phyloP scores from a whole-genome alignment of 192 early-diverging fungal genomes.

The Martensiomyces pterosporus region DNA sequence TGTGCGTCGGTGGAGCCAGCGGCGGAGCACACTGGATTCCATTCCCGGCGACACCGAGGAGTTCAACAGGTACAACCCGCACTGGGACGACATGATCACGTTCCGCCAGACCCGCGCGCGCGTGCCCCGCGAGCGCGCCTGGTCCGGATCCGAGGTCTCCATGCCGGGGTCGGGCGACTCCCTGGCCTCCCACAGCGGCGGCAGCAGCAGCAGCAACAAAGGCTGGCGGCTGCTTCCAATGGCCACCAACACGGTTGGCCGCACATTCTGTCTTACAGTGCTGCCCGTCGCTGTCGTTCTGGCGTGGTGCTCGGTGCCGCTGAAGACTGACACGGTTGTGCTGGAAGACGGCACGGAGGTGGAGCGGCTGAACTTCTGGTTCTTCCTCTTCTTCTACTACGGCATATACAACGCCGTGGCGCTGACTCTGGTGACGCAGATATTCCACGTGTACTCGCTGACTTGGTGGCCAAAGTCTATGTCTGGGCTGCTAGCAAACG shows the following conservation, averaged over 20 bases:
- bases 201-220: conserved; percentile 3
- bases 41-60: conserved; percentile 21
- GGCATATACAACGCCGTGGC: conserved; percentile 72
- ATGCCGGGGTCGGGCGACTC: not conserved
- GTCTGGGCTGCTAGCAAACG: conserved; percentile 59
- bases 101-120: conserved; percentile 46
- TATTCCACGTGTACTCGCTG: conserved; percentile 73
- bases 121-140: conserved; percentile 44
- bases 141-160: conserved; percentile 38
- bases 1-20: conserved; percentile 21
- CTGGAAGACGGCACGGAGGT: not conserved
- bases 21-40: conserved; percentile 26
- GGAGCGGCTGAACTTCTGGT: conserved; percentile 68
- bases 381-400: conserved; percentile 73
- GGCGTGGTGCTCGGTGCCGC: conserved; percentile 56
- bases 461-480: conserved; percentile 75
- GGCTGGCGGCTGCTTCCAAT: conserved; percentile 39
- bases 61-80: conserved; percentile 38
- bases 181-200: not conserved
- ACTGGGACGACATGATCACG: conserved; percentile 57
- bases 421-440: conserved; percentile 67
- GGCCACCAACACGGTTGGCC: conserved; percentile 42
- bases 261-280: conserved; percentile 44
- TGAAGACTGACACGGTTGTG: conserved; percentile 38
- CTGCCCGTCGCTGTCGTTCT: conserved; percentile 53